These are phyloP conservation scores for Plectranthus barbatus DNA, from an alignment of 257 asterid species.

Conservation along the genomic window DNA sequence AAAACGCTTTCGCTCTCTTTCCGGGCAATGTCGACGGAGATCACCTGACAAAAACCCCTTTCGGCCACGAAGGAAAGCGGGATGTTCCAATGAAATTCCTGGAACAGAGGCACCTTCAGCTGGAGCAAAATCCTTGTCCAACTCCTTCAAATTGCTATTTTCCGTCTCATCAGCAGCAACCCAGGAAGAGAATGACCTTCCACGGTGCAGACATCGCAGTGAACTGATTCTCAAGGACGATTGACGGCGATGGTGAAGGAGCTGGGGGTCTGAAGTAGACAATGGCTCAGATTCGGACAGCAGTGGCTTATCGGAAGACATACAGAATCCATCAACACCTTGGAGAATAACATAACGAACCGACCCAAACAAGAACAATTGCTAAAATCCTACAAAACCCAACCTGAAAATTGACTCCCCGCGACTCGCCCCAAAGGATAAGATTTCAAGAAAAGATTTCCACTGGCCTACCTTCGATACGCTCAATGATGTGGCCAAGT, in stretches of 20 bases:
- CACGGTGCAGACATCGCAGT: constrained; percentile 20
- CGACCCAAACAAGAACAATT: constrained; percentile 14
- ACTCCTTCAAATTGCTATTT: constrained; percentile 24
- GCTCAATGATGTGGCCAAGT: constrained; percentile 22
- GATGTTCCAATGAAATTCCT: constrained; percentile 5
- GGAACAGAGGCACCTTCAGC: constrained; percentile 17
- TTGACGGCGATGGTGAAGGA: constrained; percentile 17
- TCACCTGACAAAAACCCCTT: constrained; percentile 37
- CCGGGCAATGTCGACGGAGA: constrained; percentile 40
- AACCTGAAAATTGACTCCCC: constrained; percentile 16
- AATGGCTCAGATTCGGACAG: constrained; percentile 39
- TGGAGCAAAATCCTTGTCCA: constrained; percentile 17
- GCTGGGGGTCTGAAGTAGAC: constrained; percentile 31
- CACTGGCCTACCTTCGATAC: constrained; percentile 14
- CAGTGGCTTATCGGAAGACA: constrained; percentile 81
- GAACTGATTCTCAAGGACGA: constrained; percentile 35
- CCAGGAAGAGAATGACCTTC: constrained; percentile 28
- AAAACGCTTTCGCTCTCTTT: constrained; percentile 45
- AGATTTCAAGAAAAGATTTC: constrained; percentile 7
- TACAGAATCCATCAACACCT: constrained; percentile 37
- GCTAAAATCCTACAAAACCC: constrained; percentile 13
- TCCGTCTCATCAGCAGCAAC: constrained; percentile 27
- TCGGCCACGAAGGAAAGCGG: constrained; percentile 14
- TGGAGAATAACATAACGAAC: constrained; percentile 28
- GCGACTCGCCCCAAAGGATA: neutral